Base-by-base conservation (phyloP, 805 yeast species). In the Wickerhamiella sorbophila region DNA sequence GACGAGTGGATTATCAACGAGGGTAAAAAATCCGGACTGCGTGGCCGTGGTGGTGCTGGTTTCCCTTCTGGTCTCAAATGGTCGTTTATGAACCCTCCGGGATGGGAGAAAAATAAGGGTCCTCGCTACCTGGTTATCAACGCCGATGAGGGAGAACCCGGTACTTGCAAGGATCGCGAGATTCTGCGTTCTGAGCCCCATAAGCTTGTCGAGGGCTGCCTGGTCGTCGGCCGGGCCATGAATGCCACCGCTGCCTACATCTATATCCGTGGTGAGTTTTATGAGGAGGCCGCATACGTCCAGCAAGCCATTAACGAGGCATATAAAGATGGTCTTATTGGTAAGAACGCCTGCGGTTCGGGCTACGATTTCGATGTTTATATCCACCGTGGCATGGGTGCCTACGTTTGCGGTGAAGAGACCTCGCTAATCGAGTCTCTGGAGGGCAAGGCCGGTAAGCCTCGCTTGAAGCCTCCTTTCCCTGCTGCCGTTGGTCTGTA, bases 121-220 rank as follows among this genome's bases (percentile, higher is more conserved):
- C 91, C 94, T 47, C 73, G 94, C 56, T 82, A 82, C 59, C 70
- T 84, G 52, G 93, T 84, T 38, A 85, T 84, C 54, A 84, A 84
- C 62, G 94, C 94, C 43, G 94, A 84, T 66, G 94, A 84, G 65
- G 94, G 94, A 54, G 94, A 84, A 64, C 94, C 94, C 12, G 94
- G 94, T 47, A 84, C 94, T 40, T 84, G 94, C 64, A 84, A 84
- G 65, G 94, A 84, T 63, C 74, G 94, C 59, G 94, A 84, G 62
- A 84, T 84, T 59, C 78, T 84, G 58, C 74, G 94, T 61, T 84
- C 84, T 62, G 94, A 83, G 59, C 94, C 94, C 34, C 94, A 84
- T 61, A 84, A 83, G 67, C 75, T 84, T 48, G 81, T 84, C 42
- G 94, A 84, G 62, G 94, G 94, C n/a, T 83, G 94, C 66, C 66